Conservation (phyloP, 2,329 filamentous ascomycete genomes). For the Cytospora leucostoma region DNA sequence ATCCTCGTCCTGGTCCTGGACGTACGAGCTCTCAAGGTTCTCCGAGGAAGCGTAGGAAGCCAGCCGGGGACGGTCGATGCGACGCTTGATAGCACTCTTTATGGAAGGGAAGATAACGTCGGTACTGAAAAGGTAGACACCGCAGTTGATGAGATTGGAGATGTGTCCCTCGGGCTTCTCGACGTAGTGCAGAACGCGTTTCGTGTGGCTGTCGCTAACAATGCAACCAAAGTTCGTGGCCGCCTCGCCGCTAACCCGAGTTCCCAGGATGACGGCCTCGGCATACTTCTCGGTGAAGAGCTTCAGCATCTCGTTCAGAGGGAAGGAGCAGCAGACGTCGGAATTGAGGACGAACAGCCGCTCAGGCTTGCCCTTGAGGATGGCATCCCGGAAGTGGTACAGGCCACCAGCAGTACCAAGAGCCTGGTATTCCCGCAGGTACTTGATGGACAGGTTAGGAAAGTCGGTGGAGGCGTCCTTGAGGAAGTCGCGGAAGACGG, state of each 20-base stretch:
- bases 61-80: slow-evolving; percentile 85
- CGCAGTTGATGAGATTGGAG: slow-evolving; percentile 98
- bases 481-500: slow-evolving; percentile 96
- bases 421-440: slow-evolving; percentile 96
- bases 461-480: slow-evolving; percentile 85
- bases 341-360: slow-evolving; percentile 97
- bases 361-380: slow-evolving; percentile 92
- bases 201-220: slow-evolving; percentile 89
- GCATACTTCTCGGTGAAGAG: slow-evolving; percentile 94
- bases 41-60: slow-evolving; percentile 96
- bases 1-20: slow-evolving; percentile 48
- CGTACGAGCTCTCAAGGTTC: slow-evolving; percentile 73
- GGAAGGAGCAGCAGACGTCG: slow-evolving; percentile 98
- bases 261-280: slow-evolving; percentile 94
- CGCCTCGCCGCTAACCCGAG: slow-evolving; percentile 84
- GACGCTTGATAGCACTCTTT: slow-evolving; percentile 90
- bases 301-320: slow-evolving; percentile 90
- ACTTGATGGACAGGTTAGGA: slow-evolving; percentile 86
- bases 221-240: slow-evolving; percentile 98
- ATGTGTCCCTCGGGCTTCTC: slow-evolving; percentile 98
- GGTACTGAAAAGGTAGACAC: slow-evolving; percentile 95
- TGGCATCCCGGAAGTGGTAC: slow-evolving; percentile 98
- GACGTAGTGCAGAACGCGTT: slow-evolving; percentile 96
- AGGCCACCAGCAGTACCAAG: slow-evolving; percentile 93
- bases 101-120: slow-evolving; percentile 97